Conservation (phyloP, 352 stramenopile species). For the Pythium rhizo-oryzae region DNA sequence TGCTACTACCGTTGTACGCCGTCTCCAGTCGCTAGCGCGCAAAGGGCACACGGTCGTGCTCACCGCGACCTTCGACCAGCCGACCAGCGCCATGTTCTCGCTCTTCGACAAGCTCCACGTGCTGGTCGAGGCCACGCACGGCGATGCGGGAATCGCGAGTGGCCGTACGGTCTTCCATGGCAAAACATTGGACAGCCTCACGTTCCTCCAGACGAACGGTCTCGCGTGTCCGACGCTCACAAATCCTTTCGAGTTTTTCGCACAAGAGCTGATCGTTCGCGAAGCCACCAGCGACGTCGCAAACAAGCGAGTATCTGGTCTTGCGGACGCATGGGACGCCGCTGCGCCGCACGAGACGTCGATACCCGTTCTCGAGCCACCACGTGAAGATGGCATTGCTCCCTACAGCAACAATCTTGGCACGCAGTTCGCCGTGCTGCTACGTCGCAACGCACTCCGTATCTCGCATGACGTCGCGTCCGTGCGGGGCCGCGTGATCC, state of each 20-base stretch:
- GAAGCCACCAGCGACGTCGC: constrained; percentile 43
- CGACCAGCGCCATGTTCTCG: constrained; percentile 62
- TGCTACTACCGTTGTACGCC: constrained; percentile 29
- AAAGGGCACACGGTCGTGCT: constrained; percentile 76
- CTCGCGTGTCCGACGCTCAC: constrained; percentile 56
- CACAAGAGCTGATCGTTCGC: constrained; percentile 49
- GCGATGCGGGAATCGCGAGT: neutral
- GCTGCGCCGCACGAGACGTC: neutral
- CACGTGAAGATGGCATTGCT: neutral
- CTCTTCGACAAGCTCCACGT: constrained; percentile 64
- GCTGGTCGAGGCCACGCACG: constrained; percentile 32
- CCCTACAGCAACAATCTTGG: neutral
- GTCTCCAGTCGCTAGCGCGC: constrained; percentile 55
- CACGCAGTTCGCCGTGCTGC: constrained; percentile 8
- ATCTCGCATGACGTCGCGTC: constrained; percentile 27
- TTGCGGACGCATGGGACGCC: constrained; percentile 44
- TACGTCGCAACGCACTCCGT: constrained; percentile 19
- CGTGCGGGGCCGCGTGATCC: constrained; percentile 28
- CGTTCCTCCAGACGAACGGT: constrained; percentile 60
- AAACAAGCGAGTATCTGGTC: constrained; percentile 22
- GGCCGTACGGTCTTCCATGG: constrained; percentile 87
- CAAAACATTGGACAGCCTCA: constrained; percentile 46
- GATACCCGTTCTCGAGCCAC: neutral
- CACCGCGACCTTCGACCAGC: constrained; percentile 56
- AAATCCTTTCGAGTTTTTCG: constrained; percentile 74